phyloP scores from a whole-genome alignment of 176 grass and related monocot genomes.

The Thalia dealbata region DNA sequence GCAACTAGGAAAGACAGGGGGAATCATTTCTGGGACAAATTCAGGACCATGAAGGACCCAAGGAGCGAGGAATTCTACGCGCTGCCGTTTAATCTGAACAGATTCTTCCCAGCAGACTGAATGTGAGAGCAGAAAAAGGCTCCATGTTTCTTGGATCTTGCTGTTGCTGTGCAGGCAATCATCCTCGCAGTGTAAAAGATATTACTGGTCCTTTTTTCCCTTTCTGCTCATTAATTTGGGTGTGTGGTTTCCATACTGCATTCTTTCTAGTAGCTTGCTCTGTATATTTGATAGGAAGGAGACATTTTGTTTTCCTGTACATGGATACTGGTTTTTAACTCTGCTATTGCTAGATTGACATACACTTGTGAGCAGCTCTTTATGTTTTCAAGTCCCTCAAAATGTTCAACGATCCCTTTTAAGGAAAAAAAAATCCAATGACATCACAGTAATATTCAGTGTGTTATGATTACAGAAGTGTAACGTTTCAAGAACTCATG shows the following conservation, averaged over 20 bases:
- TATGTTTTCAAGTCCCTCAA: not conserved
- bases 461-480: not conserved
- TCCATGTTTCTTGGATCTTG: too few relatives aligned
- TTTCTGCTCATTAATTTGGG: not conserved
- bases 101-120: slow-evolving; percentile 87
- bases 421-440: too few relatives aligned
- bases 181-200: not conserved
- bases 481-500: not conserved
- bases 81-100: slow-evolving; percentile 77
- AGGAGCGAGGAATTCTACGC: slow-evolving; percentile 94
- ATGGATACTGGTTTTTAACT: not conserved
- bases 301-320: not conserved
- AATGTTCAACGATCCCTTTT: too few relatives aligned
- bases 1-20: slow-evolving; percentile 40
- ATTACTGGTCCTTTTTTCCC: too few relatives aligned
- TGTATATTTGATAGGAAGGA: not conserved
- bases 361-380: not conserved
- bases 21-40: slow-evolving; percentile 86
- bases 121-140: not conserved
- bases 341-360: not conserved
- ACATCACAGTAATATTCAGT: too few relatives aligned
- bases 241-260: not conserved
- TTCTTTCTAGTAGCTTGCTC: not conserved
- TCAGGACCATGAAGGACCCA: slow-evolving; percentile 65
- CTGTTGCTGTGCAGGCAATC: too few relatives aligned